Percentiles rank a stretch among this genome's conserved stretches.
Evolutionary conservation across 495 filamentous ascomycete species (phyloP).

Genomic region (Cercophora sp.): DNA sequence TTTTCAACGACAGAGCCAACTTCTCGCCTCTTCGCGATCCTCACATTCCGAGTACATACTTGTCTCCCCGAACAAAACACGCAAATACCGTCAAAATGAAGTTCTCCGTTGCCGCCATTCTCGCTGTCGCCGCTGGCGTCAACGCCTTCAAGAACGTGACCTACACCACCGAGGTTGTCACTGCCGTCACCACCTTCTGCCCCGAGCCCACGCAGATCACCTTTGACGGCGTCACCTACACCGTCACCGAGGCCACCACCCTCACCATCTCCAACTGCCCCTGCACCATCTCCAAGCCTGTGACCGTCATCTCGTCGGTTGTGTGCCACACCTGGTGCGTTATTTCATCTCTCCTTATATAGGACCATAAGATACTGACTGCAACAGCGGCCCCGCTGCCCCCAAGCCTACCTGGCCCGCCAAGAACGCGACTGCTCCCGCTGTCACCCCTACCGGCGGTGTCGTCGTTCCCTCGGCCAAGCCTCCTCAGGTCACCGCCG

Average conservation of each 20-base stretch:
- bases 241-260: constrained; percentile 72
- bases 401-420: constrained; percentile 8
- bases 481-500: constrained; percentile 46
- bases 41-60: constrained; percentile 38
- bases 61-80: constrained; percentile 42
- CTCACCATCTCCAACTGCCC: constrained; percentile 77
- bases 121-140: constrained; percentile 61
- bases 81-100: constrained; percentile 82
- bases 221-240: constrained; percentile 70
- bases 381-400: not conserved
- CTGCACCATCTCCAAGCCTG: constrained; percentile 71
- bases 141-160: constrained; percentile 47
- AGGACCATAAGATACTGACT: constrained; percentile 11
- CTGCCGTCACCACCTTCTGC: constrained; percentile 82
- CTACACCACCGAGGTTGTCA: constrained; percentile 75
- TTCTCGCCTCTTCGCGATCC: constrained; percentile 3
- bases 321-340: constrained; percentile 65
- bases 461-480: constrained; percentile 24
- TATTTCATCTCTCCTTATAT: not conserved
- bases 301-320: constrained; percentile 58
- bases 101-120: constrained; percentile 61
- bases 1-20: constrained; percentile 28
- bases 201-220: constrained; percentile 68
- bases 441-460: constrained; percentile 27
- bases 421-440: constrained; percentile 33